phyloP scores from a whole-genome alignment of 2,329 filamentous ascomycete species.

The Beauveria australis region DNA sequence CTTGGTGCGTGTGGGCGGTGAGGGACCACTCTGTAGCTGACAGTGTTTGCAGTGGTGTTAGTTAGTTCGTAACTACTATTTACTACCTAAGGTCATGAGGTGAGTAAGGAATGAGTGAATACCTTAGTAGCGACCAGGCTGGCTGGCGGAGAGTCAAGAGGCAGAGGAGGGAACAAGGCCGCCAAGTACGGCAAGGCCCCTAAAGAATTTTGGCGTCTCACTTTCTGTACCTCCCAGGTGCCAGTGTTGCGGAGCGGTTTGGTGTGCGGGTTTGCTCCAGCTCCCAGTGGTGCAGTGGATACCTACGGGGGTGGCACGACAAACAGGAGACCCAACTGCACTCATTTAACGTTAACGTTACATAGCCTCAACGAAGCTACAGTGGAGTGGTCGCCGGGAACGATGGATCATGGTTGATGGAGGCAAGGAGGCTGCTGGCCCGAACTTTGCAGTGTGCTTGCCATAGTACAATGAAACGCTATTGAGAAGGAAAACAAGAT shows the following conservation, averaged over 20 bases:
- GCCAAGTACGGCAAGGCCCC: background rate
- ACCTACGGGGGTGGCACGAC: too few species aligned
- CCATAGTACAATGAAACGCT: background rate
- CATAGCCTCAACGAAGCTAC: background rate
- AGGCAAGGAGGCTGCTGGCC: background rate
- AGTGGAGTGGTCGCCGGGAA: background rate
- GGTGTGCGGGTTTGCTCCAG: background rate
- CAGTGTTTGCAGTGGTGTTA: background rate
- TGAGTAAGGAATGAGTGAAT: background rate
- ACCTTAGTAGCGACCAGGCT: too few species aligned
- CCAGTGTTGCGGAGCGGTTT: background rate
- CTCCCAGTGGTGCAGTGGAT: background rate
- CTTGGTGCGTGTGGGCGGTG: background rate
- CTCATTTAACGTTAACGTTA: background rate
- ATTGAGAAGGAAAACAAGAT: background rate
- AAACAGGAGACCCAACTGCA: too few species aligned
- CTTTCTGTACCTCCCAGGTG: too few species aligned
- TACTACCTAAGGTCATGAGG: too few species aligned
- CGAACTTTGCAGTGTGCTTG: background rate
- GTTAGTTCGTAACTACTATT: too few species aligned
- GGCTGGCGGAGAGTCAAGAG: background rate
- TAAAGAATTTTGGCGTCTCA: background rate
- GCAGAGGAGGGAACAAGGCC: background rate
- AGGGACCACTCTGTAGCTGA: background rate
- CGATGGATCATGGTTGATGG: background rate